phyloP scores from a whole-genome alignment of 2,329 filamentous ascomycete genomes.

The Fusarium fracticaudum region DNA sequence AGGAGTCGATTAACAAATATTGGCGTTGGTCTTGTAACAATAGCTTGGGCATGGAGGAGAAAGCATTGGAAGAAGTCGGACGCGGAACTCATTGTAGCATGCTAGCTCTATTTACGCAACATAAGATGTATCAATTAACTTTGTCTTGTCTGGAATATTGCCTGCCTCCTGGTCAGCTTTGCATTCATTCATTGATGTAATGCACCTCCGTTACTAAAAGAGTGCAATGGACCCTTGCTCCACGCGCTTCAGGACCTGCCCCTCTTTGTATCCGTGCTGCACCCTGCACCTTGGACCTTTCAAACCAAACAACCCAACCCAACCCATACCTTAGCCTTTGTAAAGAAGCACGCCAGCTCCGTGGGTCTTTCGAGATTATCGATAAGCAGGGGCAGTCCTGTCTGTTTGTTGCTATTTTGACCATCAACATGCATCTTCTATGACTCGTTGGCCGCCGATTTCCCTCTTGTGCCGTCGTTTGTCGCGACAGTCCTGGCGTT shows the following conservation, averaged over 20 bases:
- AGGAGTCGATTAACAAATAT: conserved; percentile 31
- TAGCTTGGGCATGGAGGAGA: conserved; percentile 38
- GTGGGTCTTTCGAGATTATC: conserved; percentile 12
- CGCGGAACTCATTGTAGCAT: conserved; percentile 14
- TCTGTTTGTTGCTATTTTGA: conserved; percentile 6
- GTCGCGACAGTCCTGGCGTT: conserved; percentile 1
- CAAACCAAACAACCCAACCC: conserved; percentile 1
- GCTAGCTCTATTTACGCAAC: conserved; percentile 14
- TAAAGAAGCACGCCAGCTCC: conserved; percentile 10
- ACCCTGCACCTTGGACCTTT: conserved; percentile 5
- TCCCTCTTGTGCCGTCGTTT: conserved; percentile 38
- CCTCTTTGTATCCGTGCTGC: conserved; percentile 31
- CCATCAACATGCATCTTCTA: conserved; percentile 40
- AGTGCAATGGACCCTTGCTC: conserved; percentile 13
- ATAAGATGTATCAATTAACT: conserved; percentile 27
- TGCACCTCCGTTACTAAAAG: neutral
- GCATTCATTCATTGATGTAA: neutral
- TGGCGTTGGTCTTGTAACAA: conserved; percentile 34
- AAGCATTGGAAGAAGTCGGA: conserved; percentile 25
- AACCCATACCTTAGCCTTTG: neutral
- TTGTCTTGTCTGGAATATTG: neutral
- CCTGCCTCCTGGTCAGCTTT: neutral
- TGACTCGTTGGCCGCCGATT: conserved; percentile 41
- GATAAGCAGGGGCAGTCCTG: conserved; percentile 15
- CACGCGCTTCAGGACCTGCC: conserved; percentile 14